Evolutionary conservation across 108 stramenopile species (phyloP).

Genomic region (Nitzschia sp.): DNA sequence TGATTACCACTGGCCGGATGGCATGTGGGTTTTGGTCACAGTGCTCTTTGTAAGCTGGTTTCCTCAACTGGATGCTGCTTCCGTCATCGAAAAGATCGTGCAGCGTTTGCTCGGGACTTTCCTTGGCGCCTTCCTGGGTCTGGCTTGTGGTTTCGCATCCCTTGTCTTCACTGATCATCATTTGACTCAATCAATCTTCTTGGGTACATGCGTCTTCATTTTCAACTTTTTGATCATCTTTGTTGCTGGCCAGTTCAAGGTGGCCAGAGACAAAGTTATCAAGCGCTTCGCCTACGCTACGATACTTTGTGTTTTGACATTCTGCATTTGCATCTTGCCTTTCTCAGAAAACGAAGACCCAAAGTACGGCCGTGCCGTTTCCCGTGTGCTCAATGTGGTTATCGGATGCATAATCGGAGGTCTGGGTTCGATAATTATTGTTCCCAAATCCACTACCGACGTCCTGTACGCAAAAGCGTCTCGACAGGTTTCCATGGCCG

Average conservation of each 20-base stretch:
- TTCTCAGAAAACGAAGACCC: slow-evolving; percentile 24
- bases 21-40: slow-evolving; percentile 38
- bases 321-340: slow-evolving; percentile 30
- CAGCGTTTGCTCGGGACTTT: slow-evolving; percentile 37
- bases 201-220: slow-evolving; percentile 11
- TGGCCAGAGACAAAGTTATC: slow-evolving; percentile 19
- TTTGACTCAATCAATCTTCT: slow-evolving; percentile 13
- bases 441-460: slow-evolving; percentile 27
- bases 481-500: slow-evolving; percentile 31
- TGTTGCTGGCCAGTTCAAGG: slow-evolving; percentile 14
- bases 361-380: slow-evolving; percentile 19
- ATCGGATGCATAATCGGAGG: slow-evolving; percentile 33
- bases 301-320: slow-evolving; percentile 33
- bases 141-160: slow-evolving; percentile 27
- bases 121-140: slow-evolving; percentile 29
- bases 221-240: slow-evolving; percentile 26
- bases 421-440: slow-evolving; percentile 22
- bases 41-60: slow-evolving; percentile 41
- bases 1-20: slow-evolving; percentile 8
- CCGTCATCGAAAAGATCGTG: slow-evolving; percentile 32
- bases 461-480: slow-evolving; percentile 16
- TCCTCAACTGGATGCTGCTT: slow-evolving; percentile 36
- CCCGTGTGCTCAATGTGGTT: slow-evolving; percentile 31
- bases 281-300: slow-evolving; percentile 23
- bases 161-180: neutral